These are phyloP conservation scores for Pythium sukuiense DNA, from an alignment of 352 stramenopile genomes.

Conservation along the genomic window DNA sequence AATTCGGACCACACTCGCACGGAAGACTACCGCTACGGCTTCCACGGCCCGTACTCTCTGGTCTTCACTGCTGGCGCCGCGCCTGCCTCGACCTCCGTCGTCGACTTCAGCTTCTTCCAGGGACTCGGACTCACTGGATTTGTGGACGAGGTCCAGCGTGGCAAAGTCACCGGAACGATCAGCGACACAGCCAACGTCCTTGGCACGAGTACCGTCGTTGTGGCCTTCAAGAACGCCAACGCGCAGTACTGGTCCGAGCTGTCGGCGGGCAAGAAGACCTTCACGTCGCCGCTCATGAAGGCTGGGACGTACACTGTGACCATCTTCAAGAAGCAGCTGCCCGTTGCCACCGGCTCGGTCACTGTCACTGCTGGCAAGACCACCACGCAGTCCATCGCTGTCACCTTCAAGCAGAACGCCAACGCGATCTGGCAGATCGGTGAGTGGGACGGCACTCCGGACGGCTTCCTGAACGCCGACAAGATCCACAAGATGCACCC, in stretches of 20 bases:
- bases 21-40: constrained; percentile 53
- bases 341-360: constrained; percentile 35
- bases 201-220: constrained; percentile 29
- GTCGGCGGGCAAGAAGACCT: constrained; percentile 15
- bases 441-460: constrained; percentile 48
- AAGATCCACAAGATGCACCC: constrained; percentile 59
- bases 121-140: constrained; percentile 36
- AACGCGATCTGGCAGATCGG: constrained; percentile 50
- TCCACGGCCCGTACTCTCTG: constrained; percentile 51
- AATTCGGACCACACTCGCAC: constrained; percentile 60
- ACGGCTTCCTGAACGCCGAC: constrained; percentile 35
- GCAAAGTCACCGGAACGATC: constrained; percentile 37
- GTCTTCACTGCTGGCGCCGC: constrained; percentile 39
- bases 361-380: constrained; percentile 25
- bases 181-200: constrained; percentile 32
- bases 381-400: constrained; percentile 21
- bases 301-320: constrained; percentile 48
- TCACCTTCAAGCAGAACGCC: constrained; percentile 28
- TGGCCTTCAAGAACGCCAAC: constrained; percentile 35
- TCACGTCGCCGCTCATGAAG: constrained; percentile 49
- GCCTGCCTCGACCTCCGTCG: constrained; percentile 19
- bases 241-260: constrained; percentile 50
- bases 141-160: constrained; percentile 33
- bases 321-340: constrained; percentile 58
- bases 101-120: constrained; percentile 52